Percentiles rank a stretch among this genome's conserved stretches.
Evolutionary conservation across 1,284 basidiomycete species (phyloP).

Genomic region (Puccinia hordei): DNA sequence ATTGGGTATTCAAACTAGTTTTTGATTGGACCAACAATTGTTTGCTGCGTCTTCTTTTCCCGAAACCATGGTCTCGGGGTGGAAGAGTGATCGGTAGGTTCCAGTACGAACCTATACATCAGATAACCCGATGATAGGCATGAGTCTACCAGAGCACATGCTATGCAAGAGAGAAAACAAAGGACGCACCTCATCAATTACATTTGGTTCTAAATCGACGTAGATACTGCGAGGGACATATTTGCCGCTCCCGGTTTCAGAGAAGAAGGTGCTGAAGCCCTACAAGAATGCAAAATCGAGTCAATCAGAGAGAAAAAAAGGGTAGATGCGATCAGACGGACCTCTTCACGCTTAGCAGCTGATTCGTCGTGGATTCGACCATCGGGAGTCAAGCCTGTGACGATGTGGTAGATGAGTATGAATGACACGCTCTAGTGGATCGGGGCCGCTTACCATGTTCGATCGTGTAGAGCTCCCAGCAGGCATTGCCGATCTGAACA

Average conservation of each 20-base stretch:
- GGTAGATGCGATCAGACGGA: neutral
- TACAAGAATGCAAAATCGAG: constrained; percentile 65
- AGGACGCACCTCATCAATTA: constrained; percentile 72
- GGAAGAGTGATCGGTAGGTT: constrained; percentile 91
- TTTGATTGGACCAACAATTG: constrained; percentile 68
- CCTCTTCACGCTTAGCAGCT: constrained; percentile 58
- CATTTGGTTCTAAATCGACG: constrained; percentile 91
- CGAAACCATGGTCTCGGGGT: constrained; percentile 97
- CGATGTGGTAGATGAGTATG: neutral
- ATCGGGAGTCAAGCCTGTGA: constrained; percentile 55
- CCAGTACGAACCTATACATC: constrained; percentile 74
- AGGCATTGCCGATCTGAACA: constrained; percentile 95
- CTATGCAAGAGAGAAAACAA: neutral
- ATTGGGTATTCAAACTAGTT: constrained; percentile 55
- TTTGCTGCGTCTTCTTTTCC: constrained; percentile 99
- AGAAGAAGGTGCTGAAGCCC: constrained; percentile 88
- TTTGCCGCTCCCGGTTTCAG: constrained; percentile 68
- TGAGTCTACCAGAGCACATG: neutral
- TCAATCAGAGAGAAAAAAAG: neutral
- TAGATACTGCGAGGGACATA: constrained; percentile 97
- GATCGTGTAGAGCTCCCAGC: constrained; percentile 82
- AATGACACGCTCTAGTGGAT: constrained; percentile 49
- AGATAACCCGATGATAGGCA: neutral
- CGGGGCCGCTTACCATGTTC: constrained; percentile 92
- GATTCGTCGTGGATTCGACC: constrained; percentile 58